Percentiles rank a stretch among this genome's conserved stretches.
Conservation (phyloP, 2,329 filamentous ascomycete genomes). For the Arthrobotrys megalospora region DNA sequence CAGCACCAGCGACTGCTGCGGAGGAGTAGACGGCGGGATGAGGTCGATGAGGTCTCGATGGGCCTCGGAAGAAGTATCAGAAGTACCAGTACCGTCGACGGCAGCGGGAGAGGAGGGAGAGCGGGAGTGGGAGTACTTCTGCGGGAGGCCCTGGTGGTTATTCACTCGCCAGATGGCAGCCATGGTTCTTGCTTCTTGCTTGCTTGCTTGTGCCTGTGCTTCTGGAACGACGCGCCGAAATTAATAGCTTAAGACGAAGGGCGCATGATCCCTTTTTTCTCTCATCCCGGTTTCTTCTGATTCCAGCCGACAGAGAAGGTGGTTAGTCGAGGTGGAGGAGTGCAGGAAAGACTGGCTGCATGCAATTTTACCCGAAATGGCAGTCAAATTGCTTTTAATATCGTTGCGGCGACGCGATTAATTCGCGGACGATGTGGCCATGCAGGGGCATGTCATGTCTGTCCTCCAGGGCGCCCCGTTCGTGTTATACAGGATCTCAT, state of each 20-base stretch:
- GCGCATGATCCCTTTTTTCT: slow-evolving; percentile 52
- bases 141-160: slow-evolving; percentile 1
- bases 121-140: slow-evolving; percentile 46
- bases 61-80: background rate
- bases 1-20: slow-evolving; percentile 52
- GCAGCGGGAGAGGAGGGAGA: slow-evolving; percentile 52
- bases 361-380: slow-evolving; percentile 55
- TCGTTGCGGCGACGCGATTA: slow-evolving; percentile 4
- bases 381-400: slow-evolving; percentile 54
- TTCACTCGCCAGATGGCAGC: slow-evolving; percentile 59
- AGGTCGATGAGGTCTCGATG: slow-evolving; percentile 23
- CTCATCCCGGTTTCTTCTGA: slow-evolving; percentile 23
- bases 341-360: slow-evolving; percentile 1
- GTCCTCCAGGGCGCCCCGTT: background rate
- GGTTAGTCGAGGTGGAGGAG: slow-evolving; percentile 18
- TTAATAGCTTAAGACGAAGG: slow-evolving; percentile 19
- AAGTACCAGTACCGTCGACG: slow-evolving; percentile 10
- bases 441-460: slow-evolving; percentile 16
- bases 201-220: slow-evolving; percentile 1
- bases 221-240: slow-evolving; percentile 54
- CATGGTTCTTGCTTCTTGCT: slow-evolving; percentile 34
- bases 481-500: background rate
- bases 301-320: slow-evolving; percentile 31
- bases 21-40: slow-evolving; percentile 27
- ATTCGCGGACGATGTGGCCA: background rate